Percentiles rank a stretch among this genome's conserved stretches.
Evolutionary conservation across 768 basidiomycete genomes (phyloP).

Genomic region (Mycena latifolia): DNA sequence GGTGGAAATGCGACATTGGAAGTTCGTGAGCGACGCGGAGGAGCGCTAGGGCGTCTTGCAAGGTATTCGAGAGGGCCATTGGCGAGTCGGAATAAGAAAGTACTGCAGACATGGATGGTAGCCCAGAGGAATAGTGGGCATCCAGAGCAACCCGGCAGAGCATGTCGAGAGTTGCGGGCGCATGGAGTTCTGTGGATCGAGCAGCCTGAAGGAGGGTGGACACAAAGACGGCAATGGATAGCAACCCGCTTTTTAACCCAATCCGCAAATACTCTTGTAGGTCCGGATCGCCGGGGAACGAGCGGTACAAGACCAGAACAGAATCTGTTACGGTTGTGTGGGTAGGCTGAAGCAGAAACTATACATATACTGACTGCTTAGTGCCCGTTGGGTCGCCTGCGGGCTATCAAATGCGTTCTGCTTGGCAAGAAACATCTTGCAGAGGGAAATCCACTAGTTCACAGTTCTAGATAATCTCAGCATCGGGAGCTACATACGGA

Average conservation of each 20-base stretch:
- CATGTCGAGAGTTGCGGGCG: conserved; percentile 74
- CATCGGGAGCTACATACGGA: conserved; percentile 44
- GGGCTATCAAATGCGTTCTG: conserved; percentile 52
- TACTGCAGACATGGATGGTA: conserved; percentile 66
- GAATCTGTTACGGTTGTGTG: conserved; percentile 66
- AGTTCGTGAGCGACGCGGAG: conserved; percentile 69
- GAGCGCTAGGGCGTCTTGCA: conserved; percentile 72
- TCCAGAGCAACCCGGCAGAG: conserved; percentile 77
- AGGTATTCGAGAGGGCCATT: conserved; percentile 61
- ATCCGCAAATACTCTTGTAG: conserved; percentile 75
- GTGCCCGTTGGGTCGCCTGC: conserved; percentile 62
- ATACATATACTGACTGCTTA: conserved; percentile 67
- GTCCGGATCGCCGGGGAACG: conserved; percentile 77
- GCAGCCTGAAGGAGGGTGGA: conserved; percentile 76
- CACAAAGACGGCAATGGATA: conserved; percentile 72
- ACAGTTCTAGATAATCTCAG: conserved; percentile 19
- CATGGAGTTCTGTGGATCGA: conserved; percentile 73
- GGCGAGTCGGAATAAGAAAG: conserved; percentile 64
- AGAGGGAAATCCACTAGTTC: conserved; percentile 75
- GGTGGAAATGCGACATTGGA: conserved; percentile 69
- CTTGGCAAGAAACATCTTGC: conserved; percentile 71
- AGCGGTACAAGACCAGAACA: conserved; percentile 72
- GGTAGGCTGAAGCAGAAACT: conserved; percentile 3
- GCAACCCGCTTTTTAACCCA: conserved; percentile 67
- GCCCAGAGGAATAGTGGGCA: conserved; percentile 69